Evolutionary conservation across 768 basidiomycete species (phyloP).

Genomic region (Rubroboletus pulcherrimus): DNA sequence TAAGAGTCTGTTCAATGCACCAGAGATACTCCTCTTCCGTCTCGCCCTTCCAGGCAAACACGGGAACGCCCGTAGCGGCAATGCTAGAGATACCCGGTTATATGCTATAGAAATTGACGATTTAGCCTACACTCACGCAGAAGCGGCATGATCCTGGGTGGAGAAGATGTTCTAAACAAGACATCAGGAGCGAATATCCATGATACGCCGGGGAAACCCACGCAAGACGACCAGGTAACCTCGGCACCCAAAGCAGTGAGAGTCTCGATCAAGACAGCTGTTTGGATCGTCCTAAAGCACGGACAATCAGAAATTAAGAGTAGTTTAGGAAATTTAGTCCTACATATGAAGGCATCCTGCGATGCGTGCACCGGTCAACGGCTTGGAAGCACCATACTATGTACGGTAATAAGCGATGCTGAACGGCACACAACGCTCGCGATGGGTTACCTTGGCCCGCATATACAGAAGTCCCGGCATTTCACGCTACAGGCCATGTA

Average conservation of each 20-base stretch:
- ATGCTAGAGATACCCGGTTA: slow-evolving; percentile 49
- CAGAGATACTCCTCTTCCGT: slow-evolving; percentile 97
- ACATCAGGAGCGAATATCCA: background rate
- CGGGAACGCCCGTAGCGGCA: slow-evolving; percentile 96
- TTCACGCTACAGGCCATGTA: slow-evolving; percentile 56
- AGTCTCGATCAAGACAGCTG: slow-evolving; percentile 98
- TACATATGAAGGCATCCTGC: slow-evolving; percentile 98
- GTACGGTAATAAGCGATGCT: slow-evolving; percentile 7
- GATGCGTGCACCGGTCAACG: slow-evolving; percentile 91
- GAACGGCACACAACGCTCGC: slow-evolving; percentile 1
- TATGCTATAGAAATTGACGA: background rate
- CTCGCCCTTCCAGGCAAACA: slow-evolving; percentile 99
- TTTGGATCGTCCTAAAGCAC: slow-evolving; percentile 86
- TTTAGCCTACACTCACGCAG: slow-evolving; percentile 60
- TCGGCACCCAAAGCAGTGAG: slow-evolving; percentile 92
- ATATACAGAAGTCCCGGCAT: slow-evolving; percentile 97
- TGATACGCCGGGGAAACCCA: slow-evolving; percentile 36
- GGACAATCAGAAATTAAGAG: background rate
- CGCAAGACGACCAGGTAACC: slow-evolving; percentile 98
- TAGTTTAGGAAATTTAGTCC: slow-evolving; percentile 18
- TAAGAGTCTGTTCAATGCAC: slow-evolving; percentile 96
- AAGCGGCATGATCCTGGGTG: slow-evolving; percentile 98
- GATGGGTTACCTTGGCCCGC: slow-evolving; percentile 66
- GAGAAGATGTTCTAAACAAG: slow-evolving; percentile 90
- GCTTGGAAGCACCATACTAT: slow-evolving; percentile 76